These are phyloP conservation scores for Rhynchosporium agropyri DNA, from an alignment of 2,329 filamentous ascomycete species.

Conservation along the genomic window DNA sequence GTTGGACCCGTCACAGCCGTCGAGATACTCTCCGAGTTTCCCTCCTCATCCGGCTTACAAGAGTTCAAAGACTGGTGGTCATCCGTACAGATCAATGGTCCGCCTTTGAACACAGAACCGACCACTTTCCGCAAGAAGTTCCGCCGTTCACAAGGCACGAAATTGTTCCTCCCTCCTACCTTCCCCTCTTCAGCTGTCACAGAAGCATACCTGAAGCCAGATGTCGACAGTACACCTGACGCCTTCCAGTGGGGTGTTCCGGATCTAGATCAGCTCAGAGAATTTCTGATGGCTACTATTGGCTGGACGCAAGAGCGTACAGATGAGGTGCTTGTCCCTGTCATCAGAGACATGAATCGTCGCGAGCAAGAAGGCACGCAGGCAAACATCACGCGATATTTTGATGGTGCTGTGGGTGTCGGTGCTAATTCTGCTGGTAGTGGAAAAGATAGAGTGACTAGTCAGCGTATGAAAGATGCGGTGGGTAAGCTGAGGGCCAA, in stretches of 20 bases:
- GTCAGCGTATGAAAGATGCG: constrained; percentile 76
- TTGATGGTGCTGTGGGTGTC: constrained; percentile 72
- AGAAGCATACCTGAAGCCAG: constrained; percentile 81
- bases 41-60: constrained; percentile 58
- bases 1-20: constrained; percentile 93
- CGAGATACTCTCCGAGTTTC: constrained; percentile 91
- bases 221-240: constrained; percentile 79
- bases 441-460: constrained; percentile 66
- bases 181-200: constrained; percentile 82
- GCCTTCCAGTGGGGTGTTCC: constrained; percentile 95
- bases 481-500: constrained; percentile 67
- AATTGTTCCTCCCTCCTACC: constrained; percentile 78
- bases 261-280: constrained; percentile 80
- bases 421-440: constrained; percentile 56
- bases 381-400: constrained; percentile 93
- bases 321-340: constrained; percentile 92
- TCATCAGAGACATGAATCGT: constrained; percentile 93
- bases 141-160: constrained; percentile 73
- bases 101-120: constrained; percentile 64
- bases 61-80: constrained; percentile 88
- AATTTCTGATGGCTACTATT: constrained; percentile 87
- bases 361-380: constrained; percentile 89
- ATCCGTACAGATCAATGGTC: constrained; percentile 69
- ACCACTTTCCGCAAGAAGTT: constrained; percentile 84
- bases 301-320: constrained; percentile 92